Evolutionary conservation across 768 basidiomycete genomes (phyloP).

Genomic region (Naganishia friedmannii): DNA sequence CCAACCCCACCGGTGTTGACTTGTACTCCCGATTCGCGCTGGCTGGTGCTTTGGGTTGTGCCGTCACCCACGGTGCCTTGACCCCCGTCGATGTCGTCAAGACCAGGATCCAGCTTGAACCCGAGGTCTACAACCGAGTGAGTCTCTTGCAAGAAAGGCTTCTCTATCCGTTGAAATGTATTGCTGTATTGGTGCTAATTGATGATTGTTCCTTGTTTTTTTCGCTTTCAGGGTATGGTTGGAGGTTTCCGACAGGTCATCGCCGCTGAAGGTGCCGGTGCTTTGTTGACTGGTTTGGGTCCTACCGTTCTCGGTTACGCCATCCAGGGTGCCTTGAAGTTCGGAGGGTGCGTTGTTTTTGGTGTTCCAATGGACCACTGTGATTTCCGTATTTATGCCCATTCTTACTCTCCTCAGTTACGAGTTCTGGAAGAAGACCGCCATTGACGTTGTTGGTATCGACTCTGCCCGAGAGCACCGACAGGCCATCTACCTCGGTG

Average conservation of each 20-base stretch:
- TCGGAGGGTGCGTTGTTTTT: constrained; percentile 63
- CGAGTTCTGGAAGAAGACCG: constrained; percentile 90
- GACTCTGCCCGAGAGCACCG: constrained; percentile 69
- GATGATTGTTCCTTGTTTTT: no score
- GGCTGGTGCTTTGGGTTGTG: constrained; percentile 52
- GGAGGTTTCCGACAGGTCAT: constrained; percentile 80
- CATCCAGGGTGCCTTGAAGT: constrained; percentile 96
- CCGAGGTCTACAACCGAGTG: constrained; percentile 53
- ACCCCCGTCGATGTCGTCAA: constrained; percentile 83
- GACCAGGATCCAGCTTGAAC: constrained; percentile 94
- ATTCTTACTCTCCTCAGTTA: constrained; percentile 54
- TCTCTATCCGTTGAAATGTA: background rate
- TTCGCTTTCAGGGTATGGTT: constrained; percentile 63
- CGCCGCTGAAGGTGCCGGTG: constrained; percentile 77
- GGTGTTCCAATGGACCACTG: background rate
- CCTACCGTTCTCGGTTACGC: constrained; percentile 92
- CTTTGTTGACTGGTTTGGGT: constrained; percentile 91
- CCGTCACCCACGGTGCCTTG: constrained; percentile 52
- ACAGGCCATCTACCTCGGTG: constrained; percentile 85
- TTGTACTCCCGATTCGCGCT: constrained; percentile 52
- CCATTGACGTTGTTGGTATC: constrained; percentile 79
- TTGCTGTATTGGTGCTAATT: background rate
- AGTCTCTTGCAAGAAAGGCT: constrained; percentile 14
- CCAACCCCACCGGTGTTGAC: constrained; percentile 48
- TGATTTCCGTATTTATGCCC: background rate